Evolutionary conservation across 768 basidiomycete genomes (phyloP).

Genomic region (Termitomyces sp.): DNA sequence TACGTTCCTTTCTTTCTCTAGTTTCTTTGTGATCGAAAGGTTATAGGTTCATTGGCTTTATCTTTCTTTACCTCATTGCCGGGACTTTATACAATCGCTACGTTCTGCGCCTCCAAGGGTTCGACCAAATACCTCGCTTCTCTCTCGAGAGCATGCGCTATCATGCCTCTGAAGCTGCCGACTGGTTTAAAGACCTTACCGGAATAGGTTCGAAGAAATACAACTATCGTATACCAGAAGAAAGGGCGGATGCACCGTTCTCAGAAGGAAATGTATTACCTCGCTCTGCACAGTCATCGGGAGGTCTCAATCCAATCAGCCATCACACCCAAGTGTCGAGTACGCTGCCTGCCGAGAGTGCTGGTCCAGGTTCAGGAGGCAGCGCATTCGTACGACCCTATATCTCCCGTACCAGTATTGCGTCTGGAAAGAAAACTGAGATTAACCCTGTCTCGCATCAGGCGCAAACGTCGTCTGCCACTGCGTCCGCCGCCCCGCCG

Average conservation of each 20-base stretch:
- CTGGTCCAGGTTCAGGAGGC: conserved; percentile 10
- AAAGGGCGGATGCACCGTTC: background rate
- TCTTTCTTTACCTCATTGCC: conserved; percentile 60
- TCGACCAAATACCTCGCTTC: conserved; percentile 70
- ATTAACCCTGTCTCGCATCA: conserved; percentile 42
- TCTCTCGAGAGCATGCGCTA: conserved; percentile 44
- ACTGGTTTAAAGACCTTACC: conserved; percentile 36
- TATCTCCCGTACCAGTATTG: conserved; percentile 8
- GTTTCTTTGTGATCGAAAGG: background rate
- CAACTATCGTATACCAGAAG: conserved; percentile 9
- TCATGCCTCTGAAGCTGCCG: conserved; percentile 35
- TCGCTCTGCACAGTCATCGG: conserved; percentile 1
- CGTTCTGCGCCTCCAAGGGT: conserved; percentile 64
- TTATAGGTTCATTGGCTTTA: conserved; percentile 45
- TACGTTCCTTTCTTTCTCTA: conserved; percentile 28
- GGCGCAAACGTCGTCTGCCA: conserved; percentile 19
- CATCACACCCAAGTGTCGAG: no score
- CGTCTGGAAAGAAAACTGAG: conserved; percentile 14
- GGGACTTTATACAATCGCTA: conserved; percentile 76
- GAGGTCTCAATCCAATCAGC: conserved; percentile 29
- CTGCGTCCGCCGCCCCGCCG: background rate
- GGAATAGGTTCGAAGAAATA: conserved; percentile 17
- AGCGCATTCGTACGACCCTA: conserved; percentile 26
- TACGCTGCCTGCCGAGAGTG: conserved; percentile 1
- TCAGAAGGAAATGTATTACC: background rate